Base-by-base conservation (phyloP, 2,329 filamentous ascomycete species). In the Coccinonectria pachysandricola region DNA sequence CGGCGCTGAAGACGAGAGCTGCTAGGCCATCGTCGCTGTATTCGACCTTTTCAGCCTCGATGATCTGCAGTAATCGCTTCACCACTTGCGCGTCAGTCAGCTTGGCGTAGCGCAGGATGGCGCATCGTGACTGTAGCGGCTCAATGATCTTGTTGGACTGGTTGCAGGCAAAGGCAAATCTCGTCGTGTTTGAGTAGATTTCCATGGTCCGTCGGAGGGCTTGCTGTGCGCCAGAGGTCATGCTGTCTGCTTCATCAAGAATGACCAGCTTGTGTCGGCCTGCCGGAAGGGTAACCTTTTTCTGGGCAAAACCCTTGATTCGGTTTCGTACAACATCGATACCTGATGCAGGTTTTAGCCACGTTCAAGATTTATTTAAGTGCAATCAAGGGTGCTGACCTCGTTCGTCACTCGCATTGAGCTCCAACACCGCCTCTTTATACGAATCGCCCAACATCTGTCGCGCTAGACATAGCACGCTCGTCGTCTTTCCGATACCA, bases 141-240 rank as follows among this genome's bases (percentile, higher is more conserved):
- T 98, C 91, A 55, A 98, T 98, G 52, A 98, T 96, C 61, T 96
- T 98, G 64, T 96, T 98, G 36, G 82, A 91, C 62, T 94, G 85
- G 56, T 98, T 98, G 66, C 91, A 98, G 3, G 91, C 91, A 49
- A 98, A 98, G 1, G 91, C 91, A 50, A 98, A 98, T 32, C 91
- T 74, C 3, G 91, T 98, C 2, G 91, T 98, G 37, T 86, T 79
- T 21, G 85, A 92, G 62, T 96, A 96, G 26, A 96, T 98, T 56
- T 98, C 91, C 91, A 98, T 98, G 0, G 91, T 98, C 36, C 91
- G 71, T 42, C 91, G 75, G 18, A 98, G 70, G 12, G 91, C 91
- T 59, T 96, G 91, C 53, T 98, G 91, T 3, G 91, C 91, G 27
- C 91, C 91, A 13, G 82, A 82, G 1, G 91, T 98, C 91, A 98